Percentiles rank a stretch among this genome's conserved stretches.
These are phyloP conservation scores for Mucor plumbeus DNA, from an alignment of 371 early-diverging fungal species.

Conservation along the genomic window DNA sequence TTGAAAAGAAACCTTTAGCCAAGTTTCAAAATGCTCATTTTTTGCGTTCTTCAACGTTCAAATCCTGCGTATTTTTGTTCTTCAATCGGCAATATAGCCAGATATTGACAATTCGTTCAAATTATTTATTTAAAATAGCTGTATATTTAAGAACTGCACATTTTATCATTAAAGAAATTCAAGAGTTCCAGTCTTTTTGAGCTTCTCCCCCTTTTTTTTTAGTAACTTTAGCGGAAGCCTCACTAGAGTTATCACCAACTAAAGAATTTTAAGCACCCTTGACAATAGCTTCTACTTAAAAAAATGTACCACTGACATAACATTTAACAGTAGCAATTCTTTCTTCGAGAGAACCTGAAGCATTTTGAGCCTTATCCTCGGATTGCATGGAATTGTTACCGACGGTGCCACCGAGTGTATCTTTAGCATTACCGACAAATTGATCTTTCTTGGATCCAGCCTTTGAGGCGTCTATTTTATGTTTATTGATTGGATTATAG, in stretches of 20 bases:
- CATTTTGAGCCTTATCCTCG: conserved; percentile 40
- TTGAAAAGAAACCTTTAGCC: no score
- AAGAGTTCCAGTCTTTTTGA: conserved; percentile 22
- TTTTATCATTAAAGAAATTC: not conserved
- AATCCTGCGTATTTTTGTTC: no score
- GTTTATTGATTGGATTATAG: not conserved
- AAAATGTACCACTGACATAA: conserved; percentile 22
- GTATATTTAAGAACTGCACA: no score
- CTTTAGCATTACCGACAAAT: conserved; percentile 45
- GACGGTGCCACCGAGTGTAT: conserved; percentile 39
- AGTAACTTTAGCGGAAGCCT: conserved; percentile 13
- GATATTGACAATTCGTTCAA: no score
- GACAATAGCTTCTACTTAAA: conserved; percentile 26
- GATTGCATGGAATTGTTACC: conserved; percentile 42
- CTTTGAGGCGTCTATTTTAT: conserved; percentile 21
- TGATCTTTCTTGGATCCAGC: conserved; percentile 36
- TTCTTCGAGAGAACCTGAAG: conserved; percentile 32
- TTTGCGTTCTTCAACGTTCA: no score
- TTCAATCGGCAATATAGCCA: no score
- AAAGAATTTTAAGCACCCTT: conserved; percentile 24
- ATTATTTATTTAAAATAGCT: no score
- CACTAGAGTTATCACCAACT: conserved; percentile 23
- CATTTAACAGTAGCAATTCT: conserved; percentile 24
- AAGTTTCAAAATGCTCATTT: no score
- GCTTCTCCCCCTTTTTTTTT: conserved; percentile 30